Evolutionary conservation across 23 red algal species (phyloP), one percentile per base, ranked within the genome.

Genomic region (Gracilariopsis chorda): DNA sequence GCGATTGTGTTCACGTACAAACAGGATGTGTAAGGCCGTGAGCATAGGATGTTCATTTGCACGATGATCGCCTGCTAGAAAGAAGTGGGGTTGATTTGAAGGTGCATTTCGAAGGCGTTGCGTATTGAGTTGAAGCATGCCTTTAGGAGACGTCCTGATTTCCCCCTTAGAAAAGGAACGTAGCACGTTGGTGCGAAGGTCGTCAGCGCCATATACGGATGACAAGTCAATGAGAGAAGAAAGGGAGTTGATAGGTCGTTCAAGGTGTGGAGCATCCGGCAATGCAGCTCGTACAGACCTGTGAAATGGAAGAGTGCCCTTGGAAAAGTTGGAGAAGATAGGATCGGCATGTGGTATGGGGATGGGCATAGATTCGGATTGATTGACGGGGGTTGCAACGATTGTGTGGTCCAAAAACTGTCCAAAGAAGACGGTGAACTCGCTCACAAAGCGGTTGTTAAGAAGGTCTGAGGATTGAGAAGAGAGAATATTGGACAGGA

Each of bases 11-110:
- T 90, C 86, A 13, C 86, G 43, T 34, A 90, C 36, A 39, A 76
- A 90, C 25, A 90, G 20, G 49, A 49, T 90, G 86, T 90, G 86
- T 8, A 90, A 23, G 11, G 86, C 33, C 27, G 86, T 78, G 36
- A 90, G 69, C 11, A 76, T 71, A 20, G 69, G 64, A 29, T 90
- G 86, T 39, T 90, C 86, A 67, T 90, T 90, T 25, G 86, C 68
- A 49, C 86, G 86, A 34, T 44, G 48, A 44, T 90, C 86, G 17
- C 86, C 86, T 13, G 86, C 86, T 12, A 78, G 48, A 48, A 90
- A 90, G 61, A 78, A 90, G 13, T 76, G 10, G 34, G 68, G n/a
- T 1, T 21, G 28, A 28, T 51, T 44, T 2, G 86, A 59, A 16
- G 86, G 86, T 20, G 47, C 86, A 36, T 90, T 90, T 41, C 30